Evolutionary conservation across 1,284 basidiomycete species (phyloP).

Genomic region (Marasmius sp.): DNA sequence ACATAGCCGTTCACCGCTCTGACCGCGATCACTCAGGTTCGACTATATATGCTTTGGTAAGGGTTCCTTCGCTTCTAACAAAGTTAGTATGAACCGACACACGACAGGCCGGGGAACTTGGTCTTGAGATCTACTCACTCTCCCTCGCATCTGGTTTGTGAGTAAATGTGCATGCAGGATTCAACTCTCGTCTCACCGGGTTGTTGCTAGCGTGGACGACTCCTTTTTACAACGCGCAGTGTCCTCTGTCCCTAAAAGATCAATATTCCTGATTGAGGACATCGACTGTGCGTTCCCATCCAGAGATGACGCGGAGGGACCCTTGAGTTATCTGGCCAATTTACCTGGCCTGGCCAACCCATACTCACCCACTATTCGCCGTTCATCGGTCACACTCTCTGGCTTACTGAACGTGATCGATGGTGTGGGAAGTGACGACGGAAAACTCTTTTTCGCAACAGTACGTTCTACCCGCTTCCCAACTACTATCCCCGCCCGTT

Average conservation of each 20-base stretch:
- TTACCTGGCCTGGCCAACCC: neutral
- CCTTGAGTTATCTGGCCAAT: neutral
- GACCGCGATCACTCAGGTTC: slow-evolving; percentile 34
- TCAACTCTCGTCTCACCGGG: neutral
- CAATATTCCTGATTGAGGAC: slow-evolving; percentile 54
- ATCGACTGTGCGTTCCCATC: slow-evolving; percentile 56
- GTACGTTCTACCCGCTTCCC: slow-evolving; percentile 23
- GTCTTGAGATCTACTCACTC: slow-evolving; percentile 58
- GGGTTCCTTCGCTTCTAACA: slow-evolving; percentile 2
- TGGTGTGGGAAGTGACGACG: slow-evolving; percentile 55
- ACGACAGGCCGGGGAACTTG: slow-evolving; percentile 52
- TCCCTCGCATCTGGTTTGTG: slow-evolving; percentile 51
- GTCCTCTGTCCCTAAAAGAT: slow-evolving; percentile 45
- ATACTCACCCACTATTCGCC: slow-evolving; percentile 2
- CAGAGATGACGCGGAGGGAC: slow-evolving; percentile 31
- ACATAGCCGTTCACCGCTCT: neutral
- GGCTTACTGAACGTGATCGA: slow-evolving; percentile 56
- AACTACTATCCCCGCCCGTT: neutral
- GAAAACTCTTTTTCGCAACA: slow-evolving; percentile 55
- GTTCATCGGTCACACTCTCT: slow-evolving; percentile 44
- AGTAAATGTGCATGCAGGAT: slow-evolving; percentile 15
- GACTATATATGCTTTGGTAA: slow-evolving; percentile 56
- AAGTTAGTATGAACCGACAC: neutral
- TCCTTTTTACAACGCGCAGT: slow-evolving; percentile 41
- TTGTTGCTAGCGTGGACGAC: slow-evolving; percentile 44